phyloP scores from a whole-genome alignment of 805 yeast species.

The Wickerhamomyces hampshirensis region DNA sequence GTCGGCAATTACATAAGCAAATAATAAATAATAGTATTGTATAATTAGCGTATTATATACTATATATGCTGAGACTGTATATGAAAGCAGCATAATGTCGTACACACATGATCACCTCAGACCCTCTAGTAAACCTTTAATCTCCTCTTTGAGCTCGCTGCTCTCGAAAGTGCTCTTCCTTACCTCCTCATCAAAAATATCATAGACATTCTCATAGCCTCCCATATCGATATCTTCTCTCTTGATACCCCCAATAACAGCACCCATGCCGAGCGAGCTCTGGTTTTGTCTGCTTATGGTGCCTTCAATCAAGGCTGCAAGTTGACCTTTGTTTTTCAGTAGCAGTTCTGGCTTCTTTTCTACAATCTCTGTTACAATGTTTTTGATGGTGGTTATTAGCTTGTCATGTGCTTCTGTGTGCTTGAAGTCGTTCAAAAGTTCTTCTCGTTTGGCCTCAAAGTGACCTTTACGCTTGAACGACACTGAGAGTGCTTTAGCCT shows the following conservation, averaged over 20 bases:
- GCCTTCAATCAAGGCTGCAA: conserved; percentile 22
- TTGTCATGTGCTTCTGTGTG: conserved; percentile 13
- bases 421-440: conserved; percentile 13
- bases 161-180: conserved; percentile 13
- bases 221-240: conserved; percentile 1
- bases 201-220: conserved; percentile 6
- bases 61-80: no score
- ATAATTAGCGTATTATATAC: no score
- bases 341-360: conserved; percentile 19
- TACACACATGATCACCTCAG: no score
- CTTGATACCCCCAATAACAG: conserved; percentile 2
- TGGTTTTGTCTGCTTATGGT: conserved; percentile 9
- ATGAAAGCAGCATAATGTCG: no score
- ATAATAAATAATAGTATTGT: no score
- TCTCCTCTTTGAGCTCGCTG: conserved; percentile 8
- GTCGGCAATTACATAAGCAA: no score
- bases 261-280: conserved; percentile 1
- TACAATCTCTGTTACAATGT: conserved; percentile 13
- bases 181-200: conserved; percentile 18
- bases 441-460: conserved; percentile 17
- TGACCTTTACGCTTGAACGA: conserved; percentile 16
- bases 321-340: conserved; percentile 20
- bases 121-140: conserved; percentile 6
- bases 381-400: conserved; percentile 11
- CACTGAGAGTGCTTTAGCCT: not conserved